Evolutionary conservation across 2,329 filamentous ascomycete species (phyloP), one percentile per base, ranked within the genome.

Genomic region (Claviceps paspali): DNA sequence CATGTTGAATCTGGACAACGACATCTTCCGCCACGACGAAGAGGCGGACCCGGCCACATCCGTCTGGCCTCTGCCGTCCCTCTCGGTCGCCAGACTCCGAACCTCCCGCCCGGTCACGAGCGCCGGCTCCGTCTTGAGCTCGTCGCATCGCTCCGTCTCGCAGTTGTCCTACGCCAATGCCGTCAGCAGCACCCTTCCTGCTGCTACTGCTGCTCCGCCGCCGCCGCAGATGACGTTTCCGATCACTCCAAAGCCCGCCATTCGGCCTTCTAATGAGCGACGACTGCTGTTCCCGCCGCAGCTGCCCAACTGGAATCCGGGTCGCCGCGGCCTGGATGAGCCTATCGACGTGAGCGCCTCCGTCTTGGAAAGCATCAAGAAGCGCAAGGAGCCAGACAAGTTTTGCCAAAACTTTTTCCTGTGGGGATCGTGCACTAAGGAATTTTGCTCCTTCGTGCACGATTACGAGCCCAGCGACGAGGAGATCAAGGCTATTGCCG

Each of bases 371-470:
- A 60, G 53, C 17, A 63, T 77, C 46, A 75, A 73, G 56, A 70
- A 64, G 48, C 61, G 71, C 40, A 67, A 65, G 38, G 67, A 66
- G 23, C 57, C 54, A 45, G 63, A 67, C 42, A 76, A 76, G 52
- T 55, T 76, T 6, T 78, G 73, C 59, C 77, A 77, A 50, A 73
- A 73, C 34, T 69, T 74, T 47, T 76, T 72, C 47, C 61, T 78
- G 22, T 62, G 70, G 14, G 71, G 70, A 0, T 66, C 66, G 1
- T 78, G 73, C 45, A 50, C 59, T 33, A 76, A 73, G 45, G 62
- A 62, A 8, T 56, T 60, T 5, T 78, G 73, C 53, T 59, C 55
- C 35, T 78, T 75, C 46, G 67, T 70, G 40, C 73, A 78, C 51
- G 57, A 65, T 32, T 68, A 74, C 47, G 65, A 60, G 43, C 63